Percentiles rank a stretch among this genome's conserved stretches.
Evolutionary conservation across 2,329 filamentous ascomycete species (phyloP).

Genomic region (Pseudocercospora fijiensis): DNA sequence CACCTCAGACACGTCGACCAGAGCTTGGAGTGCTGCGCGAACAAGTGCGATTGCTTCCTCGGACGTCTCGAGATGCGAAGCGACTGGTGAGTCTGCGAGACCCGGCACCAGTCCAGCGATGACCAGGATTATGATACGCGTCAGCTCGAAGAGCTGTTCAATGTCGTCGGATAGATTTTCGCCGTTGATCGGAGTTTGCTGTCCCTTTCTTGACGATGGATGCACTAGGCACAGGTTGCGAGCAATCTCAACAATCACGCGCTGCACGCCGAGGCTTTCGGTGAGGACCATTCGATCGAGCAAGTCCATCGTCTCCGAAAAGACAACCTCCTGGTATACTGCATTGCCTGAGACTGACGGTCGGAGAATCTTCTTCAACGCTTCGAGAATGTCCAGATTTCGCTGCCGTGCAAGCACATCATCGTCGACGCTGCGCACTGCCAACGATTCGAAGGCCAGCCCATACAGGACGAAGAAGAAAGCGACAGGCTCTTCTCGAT

Average conservation of each 20-base stretch:
- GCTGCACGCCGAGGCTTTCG: constrained; percentile 83
- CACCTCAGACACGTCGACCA: constrained; percentile 91
- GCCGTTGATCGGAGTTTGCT: constrained; percentile 35
- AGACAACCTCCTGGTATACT: constrained; percentile 93
- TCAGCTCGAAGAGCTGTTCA: constrained; percentile 95
- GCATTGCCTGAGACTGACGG: constrained; percentile 94
- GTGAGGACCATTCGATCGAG: constrained; percentile 90
- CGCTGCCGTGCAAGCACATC: constrained; percentile 36
- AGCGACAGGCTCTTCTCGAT: constrained; percentile 93
- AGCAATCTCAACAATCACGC: constrained; percentile 90
- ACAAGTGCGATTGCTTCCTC: constrained; percentile 84
- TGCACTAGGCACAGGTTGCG: constrained; percentile 86
- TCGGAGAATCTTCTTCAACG: constrained; percentile 90
- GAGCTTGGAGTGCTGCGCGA: constrained; percentile 74
- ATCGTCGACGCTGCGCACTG: constrained; percentile 67
- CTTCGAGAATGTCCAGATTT: constrained; percentile 76
- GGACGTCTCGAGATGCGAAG: constrained; percentile 63
- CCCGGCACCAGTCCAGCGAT: constrained; percentile 85
- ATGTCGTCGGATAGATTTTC: constrained; percentile 93
- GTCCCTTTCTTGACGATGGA: constrained; percentile 73
- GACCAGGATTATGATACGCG: constrained; percentile 91
- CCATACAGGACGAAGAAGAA: constrained; percentile 99
- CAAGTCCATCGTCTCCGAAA: constrained; percentile 95
- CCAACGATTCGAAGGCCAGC: constrained; percentile 91
- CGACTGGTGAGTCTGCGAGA: constrained; percentile 57